Conservation (phyloP, 306 rosid genomes). For the Dryas drummondii region DNA sequence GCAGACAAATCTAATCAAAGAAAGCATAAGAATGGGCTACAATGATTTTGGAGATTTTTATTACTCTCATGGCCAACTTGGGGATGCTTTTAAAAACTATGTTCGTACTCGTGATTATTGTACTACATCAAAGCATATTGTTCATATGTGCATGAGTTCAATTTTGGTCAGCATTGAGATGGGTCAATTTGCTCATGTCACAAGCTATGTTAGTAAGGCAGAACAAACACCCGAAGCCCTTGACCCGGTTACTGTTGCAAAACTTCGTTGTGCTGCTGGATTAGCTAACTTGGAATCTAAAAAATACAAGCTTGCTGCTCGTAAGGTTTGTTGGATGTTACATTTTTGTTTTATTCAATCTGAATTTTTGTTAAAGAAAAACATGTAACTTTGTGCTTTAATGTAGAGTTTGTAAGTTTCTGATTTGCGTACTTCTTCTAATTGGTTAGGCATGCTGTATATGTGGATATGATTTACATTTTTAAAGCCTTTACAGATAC, state of each 20-base stretch:
- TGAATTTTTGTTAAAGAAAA: not conserved
- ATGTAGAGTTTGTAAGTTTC: not conserved
- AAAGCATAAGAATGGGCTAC: slow-evolving; percentile 99
- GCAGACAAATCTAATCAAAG: slow-evolving; percentile 98
- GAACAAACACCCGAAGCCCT: slow-evolving; percentile 72
- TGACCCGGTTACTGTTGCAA: slow-evolving; percentile 53
- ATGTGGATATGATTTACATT: not conserved
- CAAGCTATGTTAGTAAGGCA: slow-evolving; percentile 90
- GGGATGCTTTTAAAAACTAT: slow-evolving; percentile 90
- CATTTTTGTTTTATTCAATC: not conserved
- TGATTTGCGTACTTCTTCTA: not conserved
- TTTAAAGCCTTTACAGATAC: not conserved
- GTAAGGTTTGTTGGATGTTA: slow-evolving; percentile 62
- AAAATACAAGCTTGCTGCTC: slow-evolving; percentile 98
- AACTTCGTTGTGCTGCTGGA: slow-evolving; percentile 90
- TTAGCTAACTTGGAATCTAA: slow-evolving; percentile 92
- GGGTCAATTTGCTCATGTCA: slow-evolving; percentile 95
- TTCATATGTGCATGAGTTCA: slow-evolving; percentile 94
- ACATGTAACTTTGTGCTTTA: not conserved
- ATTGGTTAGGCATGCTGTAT: not conserved
- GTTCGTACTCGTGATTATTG: slow-evolving; percentile 98
- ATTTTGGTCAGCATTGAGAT: slow-evolving; percentile 97
- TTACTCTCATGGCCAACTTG: slow-evolving; percentile 85
- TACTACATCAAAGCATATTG: slow-evolving; percentile 85
- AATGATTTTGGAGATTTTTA: slow-evolving; percentile 97